Base-by-base conservation (phyloP, 2,329 filamentous ascomycete species). In the Arthrobotrys entomopaga region DNA sequence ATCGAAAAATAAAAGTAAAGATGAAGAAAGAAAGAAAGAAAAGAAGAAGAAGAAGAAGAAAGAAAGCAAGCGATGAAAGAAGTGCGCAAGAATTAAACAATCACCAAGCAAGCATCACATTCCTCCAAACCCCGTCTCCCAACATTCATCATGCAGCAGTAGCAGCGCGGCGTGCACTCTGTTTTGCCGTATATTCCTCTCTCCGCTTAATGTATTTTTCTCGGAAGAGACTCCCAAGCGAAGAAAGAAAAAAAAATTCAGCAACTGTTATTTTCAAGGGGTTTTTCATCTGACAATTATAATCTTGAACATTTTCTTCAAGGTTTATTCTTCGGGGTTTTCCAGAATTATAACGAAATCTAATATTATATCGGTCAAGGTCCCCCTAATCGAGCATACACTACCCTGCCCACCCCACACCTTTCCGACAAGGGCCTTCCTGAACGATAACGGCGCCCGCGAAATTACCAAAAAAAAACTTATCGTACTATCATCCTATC, bases 371-470 rank as follows among this genome's bases (percentile, higher is more conserved):
- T 11, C 34, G 6, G 10, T 22, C 57, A 38, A n/a, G 26, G 26
- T 3, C 26, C 26, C 26, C 29, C 29, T 34, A 34, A 34, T 34
- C 29, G 29, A 34, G 29, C 10, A 34, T 34, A 34, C 29, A 10
- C 29, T 34, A 34, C 64, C 64, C 56, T 54, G 65, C 24, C 16
- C 48, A 61, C 65, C 60, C 65, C 56, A 69, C 56, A 69, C 65
- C 53, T 13, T 49, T 40, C 19, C 56, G 38, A 72, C 67, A 65
- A 49, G 67, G 67, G 61, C 60, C 67, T 72, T 72, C 67, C 59
- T 72, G 53, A 59, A 64, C 67, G 40, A 60, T 72, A 65, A 71
- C 46, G 59, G 40, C 61, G 50, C 43, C 29, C 29, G 66, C 59
- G 66, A 72, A 72, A 72, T 72, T 72, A 34, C 29, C 29, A 34